A percentile compares a stretch with the other conserved stretches of the same genome.
phyloP scores from a whole-genome alignment of 257 asterid species.

The Voacanga thouarsii region DNA sequence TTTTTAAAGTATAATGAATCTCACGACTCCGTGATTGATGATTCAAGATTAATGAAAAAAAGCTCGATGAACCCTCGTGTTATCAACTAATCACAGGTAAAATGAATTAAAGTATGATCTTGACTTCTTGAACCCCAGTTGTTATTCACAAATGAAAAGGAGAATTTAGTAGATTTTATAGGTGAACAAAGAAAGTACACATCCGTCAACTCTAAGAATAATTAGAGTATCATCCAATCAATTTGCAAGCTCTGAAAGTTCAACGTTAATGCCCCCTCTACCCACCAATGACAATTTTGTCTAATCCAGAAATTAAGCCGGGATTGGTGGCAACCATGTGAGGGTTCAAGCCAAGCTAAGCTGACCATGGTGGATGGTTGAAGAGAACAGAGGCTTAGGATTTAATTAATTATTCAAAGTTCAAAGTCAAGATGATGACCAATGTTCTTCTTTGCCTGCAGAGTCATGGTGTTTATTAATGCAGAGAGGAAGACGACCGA shows the following conservation, averaged over 20 bases:
- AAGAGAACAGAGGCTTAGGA: neutral
- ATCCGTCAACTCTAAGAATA: neutral
- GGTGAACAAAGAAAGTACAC: too few species aligned
- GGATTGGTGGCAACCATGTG: slow-evolving; percentile 10
- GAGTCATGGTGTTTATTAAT: neutral
- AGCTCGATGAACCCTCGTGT: too few species aligned
- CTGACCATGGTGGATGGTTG: neutral
- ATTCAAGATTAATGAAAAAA: too few species aligned
- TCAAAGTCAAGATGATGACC: neutral
- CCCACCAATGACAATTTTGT: neutral
- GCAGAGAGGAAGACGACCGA: neutral
- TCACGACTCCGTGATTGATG: too few species aligned
- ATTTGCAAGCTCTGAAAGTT: neutral
- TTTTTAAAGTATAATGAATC: too few species aligned
- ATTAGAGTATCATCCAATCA: neutral
- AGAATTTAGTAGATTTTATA: too few species aligned
- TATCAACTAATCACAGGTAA: too few species aligned
- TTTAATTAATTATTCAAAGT: neutral
- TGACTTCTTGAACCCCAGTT: too few species aligned
- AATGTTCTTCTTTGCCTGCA: neutral
- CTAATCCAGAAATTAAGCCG: slow-evolving; percentile 11
- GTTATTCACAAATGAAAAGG: too few species aligned
- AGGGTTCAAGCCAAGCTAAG: too few species aligned
- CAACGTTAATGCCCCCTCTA: neutral
- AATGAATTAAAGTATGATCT: too few species aligned